These are phyloP conservation scores for Gaultheria prostrata DNA, from an alignment of 148 eudicot species.

Conservation along the genomic window DNA sequence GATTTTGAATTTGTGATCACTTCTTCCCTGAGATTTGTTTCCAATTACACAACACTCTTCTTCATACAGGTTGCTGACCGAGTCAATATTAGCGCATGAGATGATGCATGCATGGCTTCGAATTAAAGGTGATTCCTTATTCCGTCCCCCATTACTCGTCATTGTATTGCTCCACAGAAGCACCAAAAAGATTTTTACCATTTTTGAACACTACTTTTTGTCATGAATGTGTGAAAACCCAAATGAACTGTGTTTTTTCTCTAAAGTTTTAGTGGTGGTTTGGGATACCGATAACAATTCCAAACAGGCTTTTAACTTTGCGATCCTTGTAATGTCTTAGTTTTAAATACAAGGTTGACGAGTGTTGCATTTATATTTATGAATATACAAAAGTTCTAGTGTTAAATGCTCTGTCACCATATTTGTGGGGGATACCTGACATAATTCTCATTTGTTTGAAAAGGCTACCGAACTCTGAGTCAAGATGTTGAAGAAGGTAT, in stretches of 20 bases:
- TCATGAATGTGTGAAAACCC: background rate
- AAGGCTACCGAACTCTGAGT: constrained; percentile 63
- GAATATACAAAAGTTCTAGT: background rate
- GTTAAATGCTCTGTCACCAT: background rate
- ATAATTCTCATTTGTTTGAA: background rate
- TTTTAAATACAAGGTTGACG: background rate
- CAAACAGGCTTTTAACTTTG: background rate
- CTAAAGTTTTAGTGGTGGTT: background rate
- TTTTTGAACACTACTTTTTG: background rate
- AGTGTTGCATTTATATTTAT: background rate
- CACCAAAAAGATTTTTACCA: background rate
- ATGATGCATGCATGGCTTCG: constrained; percentile 5
- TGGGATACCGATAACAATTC: background rate
- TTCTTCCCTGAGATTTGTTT: background rate
- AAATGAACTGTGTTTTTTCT: background rate
- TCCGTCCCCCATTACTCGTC: background rate
- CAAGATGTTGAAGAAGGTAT: constrained; percentile 95
- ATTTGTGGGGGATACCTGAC: background rate
- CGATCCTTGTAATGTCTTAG: background rate
- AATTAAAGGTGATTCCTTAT: background rate
- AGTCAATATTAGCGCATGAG: background rate
- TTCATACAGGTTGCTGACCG: background rate
- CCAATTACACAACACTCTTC: background rate
- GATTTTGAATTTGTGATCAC: background rate
- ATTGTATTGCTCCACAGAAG: background rate